Evolutionary conservation across 179 eudicot species (phyloP).

Genomic region (Heliamphora pulchella): DNA sequence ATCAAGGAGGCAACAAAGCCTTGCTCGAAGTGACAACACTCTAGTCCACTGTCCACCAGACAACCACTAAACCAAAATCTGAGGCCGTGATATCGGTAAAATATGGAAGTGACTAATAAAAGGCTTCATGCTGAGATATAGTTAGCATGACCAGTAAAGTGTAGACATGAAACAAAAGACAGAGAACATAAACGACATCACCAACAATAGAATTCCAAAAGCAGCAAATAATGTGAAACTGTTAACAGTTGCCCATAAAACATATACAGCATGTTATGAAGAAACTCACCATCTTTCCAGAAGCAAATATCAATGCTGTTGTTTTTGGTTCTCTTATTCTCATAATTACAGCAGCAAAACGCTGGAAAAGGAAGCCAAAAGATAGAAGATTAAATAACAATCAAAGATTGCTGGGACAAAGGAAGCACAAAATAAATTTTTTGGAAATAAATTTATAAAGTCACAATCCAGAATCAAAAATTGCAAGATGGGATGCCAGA

Average conservation of each 20-base stretch:
- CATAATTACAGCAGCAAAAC: slow-evolving; percentile 97
- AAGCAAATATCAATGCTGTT: slow-evolving; percentile 83
- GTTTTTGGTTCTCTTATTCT: slow-evolving; percentile 92
- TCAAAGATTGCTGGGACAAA: background rate
- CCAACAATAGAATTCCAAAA: background rate
- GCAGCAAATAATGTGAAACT: slow-evolving; percentile 2
- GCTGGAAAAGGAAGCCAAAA: slow-evolving; percentile 31
- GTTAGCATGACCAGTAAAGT: background rate
- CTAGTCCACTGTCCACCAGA: background rate
- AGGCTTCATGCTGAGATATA: background rate
- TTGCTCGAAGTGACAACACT: background rate
- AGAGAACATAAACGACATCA: background rate
- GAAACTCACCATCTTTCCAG: slow-evolving; percentile 75
- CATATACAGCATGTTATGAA: background rate
- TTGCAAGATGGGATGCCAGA: slow-evolving; percentile 1
- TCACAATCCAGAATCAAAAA: background rate
- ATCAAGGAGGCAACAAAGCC: slow-evolving; percentile 4
- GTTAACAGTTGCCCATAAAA: background rate
- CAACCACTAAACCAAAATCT: background rate
- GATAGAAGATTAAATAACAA: background rate
- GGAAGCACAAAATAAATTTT: background rate
- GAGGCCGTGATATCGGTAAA: background rate
- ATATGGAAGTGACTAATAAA: background rate
- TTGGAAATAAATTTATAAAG: background rate
- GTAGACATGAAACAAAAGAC: background rate